phyloP scores from a whole-genome alignment of 768 basidiomycete genomes.

The Pluteus cervinus region DNA sequence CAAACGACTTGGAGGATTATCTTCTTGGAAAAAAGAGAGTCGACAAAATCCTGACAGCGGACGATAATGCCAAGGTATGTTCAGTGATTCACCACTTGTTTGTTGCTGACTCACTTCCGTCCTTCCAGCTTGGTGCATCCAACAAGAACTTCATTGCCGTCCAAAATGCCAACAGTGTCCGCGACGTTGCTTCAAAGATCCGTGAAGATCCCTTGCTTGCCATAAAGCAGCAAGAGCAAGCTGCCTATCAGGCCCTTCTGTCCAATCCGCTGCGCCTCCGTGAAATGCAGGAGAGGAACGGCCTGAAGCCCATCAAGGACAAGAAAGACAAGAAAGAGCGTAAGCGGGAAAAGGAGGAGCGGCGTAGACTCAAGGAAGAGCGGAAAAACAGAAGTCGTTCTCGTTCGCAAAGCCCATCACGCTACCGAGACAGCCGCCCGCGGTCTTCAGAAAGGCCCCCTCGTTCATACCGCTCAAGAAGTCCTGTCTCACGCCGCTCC shows the following conservation, averaged over 20 bases:
- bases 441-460: no score
- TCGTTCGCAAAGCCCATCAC: slow-evolving; percentile 38
- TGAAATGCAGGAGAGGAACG: slow-evolving; percentile 74
- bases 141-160: slow-evolving; percentile 93
- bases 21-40: slow-evolving; percentile 96
- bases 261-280: slow-evolving; percentile 81
- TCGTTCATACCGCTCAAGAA: no score
- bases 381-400: slow-evolving; percentile 25
- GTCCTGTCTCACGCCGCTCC: slow-evolving; percentile 33
- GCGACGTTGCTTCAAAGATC: slow-evolving; percentile 90
- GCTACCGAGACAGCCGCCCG: neutral
- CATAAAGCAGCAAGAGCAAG: slow-evolving; percentile 97
- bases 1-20: slow-evolving; percentile 95
- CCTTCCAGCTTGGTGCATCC: slow-evolving; percentile 64
- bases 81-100: slow-evolving; percentile 1
- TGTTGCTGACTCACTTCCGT: neutral
- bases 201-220: slow-evolving; percentile 96
- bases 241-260: slow-evolving; percentile 80
- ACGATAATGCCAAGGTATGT: slow-evolving; percentile 83
- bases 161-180: slow-evolving; percentile 86
- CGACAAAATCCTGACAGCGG: slow-evolving; percentile 88
- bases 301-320: slow-evolving; percentile 76
- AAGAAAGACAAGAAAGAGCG: slow-evolving; percentile 56
- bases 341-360: slow-evolving; percentile 44
- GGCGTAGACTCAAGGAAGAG: slow-evolving; percentile 34